Evolutionary conservation across 2,329 filamentous ascomycete species (phyloP).

Genomic region (Tolypocladium tundrense): DNA sequence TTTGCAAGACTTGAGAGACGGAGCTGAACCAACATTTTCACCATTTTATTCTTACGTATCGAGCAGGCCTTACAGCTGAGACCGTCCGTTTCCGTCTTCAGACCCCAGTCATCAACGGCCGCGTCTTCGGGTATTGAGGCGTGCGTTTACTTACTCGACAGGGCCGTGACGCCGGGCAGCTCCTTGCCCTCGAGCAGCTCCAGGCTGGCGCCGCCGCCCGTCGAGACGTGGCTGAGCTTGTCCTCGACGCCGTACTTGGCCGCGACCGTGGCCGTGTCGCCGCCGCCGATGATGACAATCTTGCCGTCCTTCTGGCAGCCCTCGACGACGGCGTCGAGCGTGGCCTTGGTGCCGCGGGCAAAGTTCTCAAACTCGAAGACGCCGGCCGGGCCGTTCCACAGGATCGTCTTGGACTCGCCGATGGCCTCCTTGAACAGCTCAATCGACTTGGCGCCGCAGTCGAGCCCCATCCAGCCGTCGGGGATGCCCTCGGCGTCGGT

Average conservation of each 20-base stretch:
- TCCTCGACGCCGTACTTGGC: constrained; percentile 95
- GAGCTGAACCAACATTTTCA: not conserved
- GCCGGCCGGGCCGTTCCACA: constrained; percentile 96
- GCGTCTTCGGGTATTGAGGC: not conserved
- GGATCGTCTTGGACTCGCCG: constrained; percentile 81
- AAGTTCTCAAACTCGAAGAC: constrained; percentile 98
- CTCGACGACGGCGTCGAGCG: constrained; percentile 76
- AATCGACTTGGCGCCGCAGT: constrained; percentile 83
- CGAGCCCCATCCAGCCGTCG: constrained; percentile 96
- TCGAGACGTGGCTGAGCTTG: constrained; percentile 97
- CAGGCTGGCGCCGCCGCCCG: constrained; percentile 87
- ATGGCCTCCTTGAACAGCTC: constrained; percentile 85
- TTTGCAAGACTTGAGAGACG: not conserved
- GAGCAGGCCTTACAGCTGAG: not conserved
- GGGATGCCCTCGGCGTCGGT: constrained; percentile 85
- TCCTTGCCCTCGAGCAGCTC: constrained; percentile 98
- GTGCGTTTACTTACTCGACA: constrained; percentile 61
- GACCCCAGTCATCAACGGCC: not conserved
- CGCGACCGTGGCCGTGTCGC: constrained; percentile 94
- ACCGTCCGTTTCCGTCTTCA: not conserved
- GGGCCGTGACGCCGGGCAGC: constrained; percentile 81
- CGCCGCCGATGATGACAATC: constrained; percentile 97
- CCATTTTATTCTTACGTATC: not conserved
- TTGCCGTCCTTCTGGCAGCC: constrained; percentile 68
- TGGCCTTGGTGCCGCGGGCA: constrained; percentile 82